Evolutionary conservation across 345 rosid genomes (phyloP).

Genomic region (Cardamine chenopodiifolia): DNA sequence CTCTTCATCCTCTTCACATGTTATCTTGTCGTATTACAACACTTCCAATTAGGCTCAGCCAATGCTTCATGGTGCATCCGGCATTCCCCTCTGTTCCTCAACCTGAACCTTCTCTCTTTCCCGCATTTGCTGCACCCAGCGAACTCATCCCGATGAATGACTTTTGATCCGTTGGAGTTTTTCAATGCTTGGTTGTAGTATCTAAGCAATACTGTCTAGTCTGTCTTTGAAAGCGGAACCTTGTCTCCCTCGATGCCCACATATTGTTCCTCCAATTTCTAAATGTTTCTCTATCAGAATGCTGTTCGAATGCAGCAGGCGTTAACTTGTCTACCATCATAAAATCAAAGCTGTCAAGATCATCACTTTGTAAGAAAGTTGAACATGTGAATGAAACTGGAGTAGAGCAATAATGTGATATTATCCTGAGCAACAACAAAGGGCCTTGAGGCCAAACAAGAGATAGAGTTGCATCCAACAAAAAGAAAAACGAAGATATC

Average conservation of each 20-base stretch:
- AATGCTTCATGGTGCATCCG: conserved; percentile 82
- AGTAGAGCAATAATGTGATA: background rate
- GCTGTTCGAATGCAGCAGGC: conserved; percentile 96
- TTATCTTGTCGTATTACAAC: conserved; percentile 75
- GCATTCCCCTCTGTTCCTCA: conserved; percentile 80
- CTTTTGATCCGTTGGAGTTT: conserved; percentile 26
- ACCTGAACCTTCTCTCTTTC: conserved; percentile 85
- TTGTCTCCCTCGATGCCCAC: conserved; percentile 82
- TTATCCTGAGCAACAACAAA: background rate
- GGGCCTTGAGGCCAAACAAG: background rate
- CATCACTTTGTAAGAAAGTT: background rate
- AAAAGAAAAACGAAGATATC: background rate
- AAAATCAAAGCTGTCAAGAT: conserved; percentile 32
- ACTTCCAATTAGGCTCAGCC: conserved; percentile 75
- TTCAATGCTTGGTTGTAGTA: conserved; percentile 69
- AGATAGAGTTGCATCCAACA: background rate
- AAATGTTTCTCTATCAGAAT: conserved; percentile 91
- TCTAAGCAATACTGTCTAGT: conserved; percentile 79
- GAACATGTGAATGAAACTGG: background rate
- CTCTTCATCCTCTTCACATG: conserved; percentile 70
- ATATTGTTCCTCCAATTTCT: conserved; percentile 92
- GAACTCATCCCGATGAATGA: conserved; percentile 79
- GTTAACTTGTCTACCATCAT: conserved; percentile 64
- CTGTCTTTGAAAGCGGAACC: conserved; percentile 86
- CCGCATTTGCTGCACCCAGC: conserved; percentile 70